phyloP scores from a whole-genome alignment of 73 alveolate species.

The Blepharisma japonicum region DNA sequence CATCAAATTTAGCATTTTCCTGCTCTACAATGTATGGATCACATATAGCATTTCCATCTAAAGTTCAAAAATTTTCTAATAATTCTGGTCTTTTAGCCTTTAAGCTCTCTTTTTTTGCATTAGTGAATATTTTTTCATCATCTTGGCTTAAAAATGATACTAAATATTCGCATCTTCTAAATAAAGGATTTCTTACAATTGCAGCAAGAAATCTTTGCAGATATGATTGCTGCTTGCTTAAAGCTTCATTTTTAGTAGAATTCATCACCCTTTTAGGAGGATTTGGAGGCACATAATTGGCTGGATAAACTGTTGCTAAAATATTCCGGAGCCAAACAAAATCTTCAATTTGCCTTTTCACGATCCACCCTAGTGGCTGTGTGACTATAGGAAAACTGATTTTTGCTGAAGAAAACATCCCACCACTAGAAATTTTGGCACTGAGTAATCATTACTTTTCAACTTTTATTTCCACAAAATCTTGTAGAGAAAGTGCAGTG shows the following conservation, averaged over 20 bases:
- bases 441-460: not conserved
- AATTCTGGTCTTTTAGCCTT: not conserved
- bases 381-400: not conserved
- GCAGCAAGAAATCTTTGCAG: not conserved
- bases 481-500: constrained; percentile 21
- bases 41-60: not conserved
- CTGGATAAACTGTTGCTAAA: not conserved
- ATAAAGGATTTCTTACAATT: not conserved
- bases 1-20: not conserved
- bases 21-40: not conserved
- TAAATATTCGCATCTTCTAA: not conserved
- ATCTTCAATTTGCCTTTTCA: not conserved
- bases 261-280: not conserved
- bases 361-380: not conserved
- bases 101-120: not conserved
- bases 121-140: not conserved
- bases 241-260: not conserved
- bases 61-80: not conserved
- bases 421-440: not conserved
- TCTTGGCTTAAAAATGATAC: not conserved
- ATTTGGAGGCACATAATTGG: not conserved
- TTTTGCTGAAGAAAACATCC: constrained; percentile 2
- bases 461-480: not conserved
- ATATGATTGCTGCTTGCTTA: not conserved
- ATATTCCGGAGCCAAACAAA: not conserved